These are phyloP conservation scores for Salpingoeca rosetta DNA, from an alignment of 78 protist genomes.

Conservation along the genomic window DNA sequence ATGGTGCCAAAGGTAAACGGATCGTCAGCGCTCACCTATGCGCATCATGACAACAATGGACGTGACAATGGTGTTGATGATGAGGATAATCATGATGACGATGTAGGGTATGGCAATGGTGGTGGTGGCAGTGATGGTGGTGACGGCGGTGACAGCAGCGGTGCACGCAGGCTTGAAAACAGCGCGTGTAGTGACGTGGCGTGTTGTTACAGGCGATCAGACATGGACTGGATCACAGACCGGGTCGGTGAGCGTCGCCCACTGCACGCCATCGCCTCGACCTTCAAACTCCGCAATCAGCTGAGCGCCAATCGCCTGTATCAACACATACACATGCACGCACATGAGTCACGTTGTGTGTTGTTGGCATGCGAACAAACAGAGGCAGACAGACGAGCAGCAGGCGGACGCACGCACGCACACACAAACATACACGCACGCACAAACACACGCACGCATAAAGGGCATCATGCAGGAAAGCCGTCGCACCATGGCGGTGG, in stretches of 20 bases:
- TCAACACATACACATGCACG: too few relatives aligned
- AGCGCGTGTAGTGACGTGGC: too few relatives aligned
- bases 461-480: not conserved
- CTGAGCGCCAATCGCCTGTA: not conserved
- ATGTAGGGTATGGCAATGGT: too few relatives aligned
- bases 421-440: not conserved
- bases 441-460: not conserved
- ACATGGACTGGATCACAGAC: too few relatives aligned
- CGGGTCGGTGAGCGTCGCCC: not conserved
- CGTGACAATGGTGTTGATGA: too few relatives aligned
- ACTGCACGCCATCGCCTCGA: not conserved
- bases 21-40: not conserved
- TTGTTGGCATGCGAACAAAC: not conserved
- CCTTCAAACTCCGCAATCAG: not conserved
- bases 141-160: too few relatives aligned
- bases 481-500: not conserved
- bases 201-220: too few relatives aligned
- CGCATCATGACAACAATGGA: too few relatives aligned
- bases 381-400: not conserved
- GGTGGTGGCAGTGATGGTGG: too few relatives aligned
- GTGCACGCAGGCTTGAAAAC: too few relatives aligned
- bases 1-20: not conserved
- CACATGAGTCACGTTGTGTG: not conserved
- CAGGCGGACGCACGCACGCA: not conserved
- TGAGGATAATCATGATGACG: too few relatives aligned